Base-by-base conservation (phyloP, 371 early-diverging fungal genomes). In the Mucor piriformis region DNA sequence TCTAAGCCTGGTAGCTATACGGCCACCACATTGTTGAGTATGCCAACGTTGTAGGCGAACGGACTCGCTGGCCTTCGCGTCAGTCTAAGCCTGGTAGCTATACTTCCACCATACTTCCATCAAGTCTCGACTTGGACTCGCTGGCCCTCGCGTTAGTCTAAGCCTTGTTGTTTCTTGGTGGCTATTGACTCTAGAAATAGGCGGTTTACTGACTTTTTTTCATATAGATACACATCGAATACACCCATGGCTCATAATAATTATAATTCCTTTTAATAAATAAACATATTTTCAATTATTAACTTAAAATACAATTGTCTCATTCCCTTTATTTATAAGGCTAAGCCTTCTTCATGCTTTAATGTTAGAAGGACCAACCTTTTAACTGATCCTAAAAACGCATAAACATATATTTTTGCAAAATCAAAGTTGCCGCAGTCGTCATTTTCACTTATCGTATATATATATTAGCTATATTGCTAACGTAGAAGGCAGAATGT, bases 121-220 rank as follows among this genome's bases (percentile, higher is more conserved):
- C 16, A 46, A 34, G 44, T 46, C 21, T 46, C 55, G 55, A 46
- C 55, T 44, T 55, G 55, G 55, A 55, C 55, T 2, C 57, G 38
- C 57, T 57, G 57, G 57, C 48, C 58, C 34, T 58, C 40, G 58
- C 50, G 58, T 58, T 33, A 58, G 58, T 50, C 58, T 57, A 57
- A 57, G 59, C 59, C 52, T 59, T 59, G 59, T 59, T 59, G 59
- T 20, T 20, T 15, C 51, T 51, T 59, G 51, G 16, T 51, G 51
- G 59, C 52, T 59, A 51, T 59, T 51, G 59, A 59, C 51, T 23
- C 51, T 59, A 59, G 59, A 59, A 59, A 59, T 59, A 59, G 59
- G 44, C 59, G 43, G 43, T 59, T 59, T 59, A 44, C 59, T 59
- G 59, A 43, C 43, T 59, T 44, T 44, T 44, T 44, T 59, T 50